Conservation (phyloP, 2,329 filamentous ascomycete species). For the Microsporum ferrugineum region DNA sequence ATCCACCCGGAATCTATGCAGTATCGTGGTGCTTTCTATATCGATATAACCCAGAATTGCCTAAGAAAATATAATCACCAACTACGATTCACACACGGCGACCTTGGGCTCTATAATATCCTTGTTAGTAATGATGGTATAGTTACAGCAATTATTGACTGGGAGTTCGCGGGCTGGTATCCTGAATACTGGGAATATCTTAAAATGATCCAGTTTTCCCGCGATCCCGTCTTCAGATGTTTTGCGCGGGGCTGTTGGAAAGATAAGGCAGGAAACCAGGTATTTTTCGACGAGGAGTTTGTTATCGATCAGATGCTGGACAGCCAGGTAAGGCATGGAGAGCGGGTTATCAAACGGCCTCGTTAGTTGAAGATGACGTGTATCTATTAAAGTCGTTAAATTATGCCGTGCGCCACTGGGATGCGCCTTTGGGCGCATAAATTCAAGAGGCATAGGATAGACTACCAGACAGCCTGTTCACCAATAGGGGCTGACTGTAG, state of each 20-base stretch:
- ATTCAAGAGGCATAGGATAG: no score
- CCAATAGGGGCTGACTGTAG: no score
- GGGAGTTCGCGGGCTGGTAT: slow-evolving; percentile 30
- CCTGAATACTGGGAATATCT: slow-evolving; percentile 31
- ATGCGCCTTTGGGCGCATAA: no score
- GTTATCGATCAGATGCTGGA: slow-evolving; percentile 12
- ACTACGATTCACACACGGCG: slow-evolving; percentile 21
- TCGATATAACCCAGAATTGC: slow-evolving; percentile 9
- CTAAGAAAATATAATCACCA: slow-evolving; percentile 15
- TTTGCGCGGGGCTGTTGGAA: slow-evolving; percentile 11
- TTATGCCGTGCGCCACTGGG: no score
- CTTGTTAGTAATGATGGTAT: slow-evolving; percentile 13
- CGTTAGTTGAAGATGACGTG: neutral
- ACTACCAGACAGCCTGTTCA: no score
- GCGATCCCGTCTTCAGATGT: slow-evolving; percentile 11
- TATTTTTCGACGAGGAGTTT: slow-evolving; percentile 8
- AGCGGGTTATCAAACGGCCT: neutral
- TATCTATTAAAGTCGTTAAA: no score
- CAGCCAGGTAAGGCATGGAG: slow-evolving; percentile 8
- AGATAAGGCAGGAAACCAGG: slow-evolving; percentile 9
- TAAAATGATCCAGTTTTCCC: slow-evolving; percentile 13
- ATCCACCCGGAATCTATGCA: slow-evolving; percentile 12
- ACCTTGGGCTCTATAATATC: slow-evolving; percentile 23
- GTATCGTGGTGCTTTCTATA: slow-evolving; percentile 13
- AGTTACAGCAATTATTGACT: slow-evolving; percentile 25